Evolutionary conservation across 306 rosid genomes (phyloP).

Genomic region (Astragalus membranaceus): DNA sequence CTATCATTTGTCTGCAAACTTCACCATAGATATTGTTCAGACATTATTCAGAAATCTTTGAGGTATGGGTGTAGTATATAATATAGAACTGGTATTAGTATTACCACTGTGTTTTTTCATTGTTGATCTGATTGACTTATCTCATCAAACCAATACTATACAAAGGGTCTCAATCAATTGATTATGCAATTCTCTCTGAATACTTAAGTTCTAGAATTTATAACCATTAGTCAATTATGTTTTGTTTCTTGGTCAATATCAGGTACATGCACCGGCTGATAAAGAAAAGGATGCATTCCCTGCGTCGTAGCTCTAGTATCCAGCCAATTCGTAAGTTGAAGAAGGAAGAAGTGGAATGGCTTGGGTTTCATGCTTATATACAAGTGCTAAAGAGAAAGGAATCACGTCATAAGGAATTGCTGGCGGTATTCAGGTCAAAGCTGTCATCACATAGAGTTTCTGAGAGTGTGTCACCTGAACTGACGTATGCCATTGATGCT

Average conservation of each 20-base stretch:
- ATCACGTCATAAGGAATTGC: constrained; percentile 53
- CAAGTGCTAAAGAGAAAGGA: constrained; percentile 64
- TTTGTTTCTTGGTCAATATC: constrained; percentile 16
- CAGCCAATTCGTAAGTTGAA: constrained; percentile 48
- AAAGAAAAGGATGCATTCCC: constrained; percentile 56
- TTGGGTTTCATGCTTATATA: constrained; percentile 65
- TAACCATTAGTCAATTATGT: neutral
- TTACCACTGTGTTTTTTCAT: neutral
- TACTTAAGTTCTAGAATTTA: neutral
- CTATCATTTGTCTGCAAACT: constrained; percentile 62
- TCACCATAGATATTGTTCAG: constrained; percentile 17
- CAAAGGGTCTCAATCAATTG: neutral
- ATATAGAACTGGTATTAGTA: neutral
- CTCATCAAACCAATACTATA: neutral
- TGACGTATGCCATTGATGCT: constrained; percentile 50
- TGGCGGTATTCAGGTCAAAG: constrained; percentile 42
- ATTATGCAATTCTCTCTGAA: neutral
- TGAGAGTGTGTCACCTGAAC: constrained; percentile 32
- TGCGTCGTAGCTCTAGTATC: constrained; percentile 20
- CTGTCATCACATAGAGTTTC: constrained; percentile 35
- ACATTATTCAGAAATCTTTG: constrained; percentile 44
- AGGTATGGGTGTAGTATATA: constrained; percentile 40
- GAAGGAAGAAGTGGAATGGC: constrained; percentile 74
- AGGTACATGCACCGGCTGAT: constrained; percentile 64
- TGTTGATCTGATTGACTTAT: constrained; percentile 15